These are phyloP conservation scores for Aspergillus sparsus DNA, from an alignment of 495 filamentous ascomycete species.

Conservation along the genomic window DNA sequence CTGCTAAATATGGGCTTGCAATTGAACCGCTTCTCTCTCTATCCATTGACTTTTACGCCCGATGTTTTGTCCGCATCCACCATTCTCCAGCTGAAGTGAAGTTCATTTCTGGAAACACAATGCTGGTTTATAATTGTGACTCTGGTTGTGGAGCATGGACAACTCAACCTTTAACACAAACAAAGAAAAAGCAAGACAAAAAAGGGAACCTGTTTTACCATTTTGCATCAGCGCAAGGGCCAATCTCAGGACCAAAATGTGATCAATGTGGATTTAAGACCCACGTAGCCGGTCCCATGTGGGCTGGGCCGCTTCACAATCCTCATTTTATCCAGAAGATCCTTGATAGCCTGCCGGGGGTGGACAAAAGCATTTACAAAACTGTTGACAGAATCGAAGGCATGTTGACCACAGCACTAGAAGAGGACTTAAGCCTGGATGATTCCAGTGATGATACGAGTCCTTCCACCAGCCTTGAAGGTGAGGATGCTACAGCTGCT, in stretches of 20 bases:
- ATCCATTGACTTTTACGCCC: slow-evolving; percentile 93
- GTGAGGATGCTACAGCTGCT: slow-evolving; percentile 21
- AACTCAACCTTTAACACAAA: slow-evolving; percentile 70
- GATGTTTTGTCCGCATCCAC: slow-evolving; percentile 82
- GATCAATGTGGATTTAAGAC: slow-evolving; percentile 84
- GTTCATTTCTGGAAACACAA: slow-evolving; percentile 81
- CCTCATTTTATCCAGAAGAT: slow-evolving; percentile 75
- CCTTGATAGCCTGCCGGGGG: slow-evolving; percentile 63
- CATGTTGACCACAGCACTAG: slow-evolving; percentile 84
- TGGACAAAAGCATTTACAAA: slow-evolving; percentile 65
- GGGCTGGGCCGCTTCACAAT: slow-evolving; percentile 85
- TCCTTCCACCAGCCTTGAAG: slow-evolving; percentile 11
- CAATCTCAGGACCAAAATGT: slow-evolving; percentile 61
- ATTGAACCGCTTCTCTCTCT: slow-evolving; percentile 91
- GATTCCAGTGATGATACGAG: slow-evolving; percentile 10
- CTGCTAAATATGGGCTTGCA: slow-evolving; percentile 81
- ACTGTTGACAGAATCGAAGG: slow-evolving; percentile 82
- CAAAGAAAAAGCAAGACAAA: slow-evolving; percentile 62
- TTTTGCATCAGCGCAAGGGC: slow-evolving; percentile 68
- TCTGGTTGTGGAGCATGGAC: slow-evolving; percentile 85
- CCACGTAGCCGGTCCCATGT: slow-evolving; percentile 92
- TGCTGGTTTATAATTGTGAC: slow-evolving; percentile 92
- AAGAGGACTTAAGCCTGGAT: slow-evolving; percentile 59
- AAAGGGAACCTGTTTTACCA: slow-evolving; percentile 74
- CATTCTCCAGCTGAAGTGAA: slow-evolving; percentile 83